Base-by-base conservation (phyloP, 257 asterid genomes). In the Coffea canephora region DNA sequence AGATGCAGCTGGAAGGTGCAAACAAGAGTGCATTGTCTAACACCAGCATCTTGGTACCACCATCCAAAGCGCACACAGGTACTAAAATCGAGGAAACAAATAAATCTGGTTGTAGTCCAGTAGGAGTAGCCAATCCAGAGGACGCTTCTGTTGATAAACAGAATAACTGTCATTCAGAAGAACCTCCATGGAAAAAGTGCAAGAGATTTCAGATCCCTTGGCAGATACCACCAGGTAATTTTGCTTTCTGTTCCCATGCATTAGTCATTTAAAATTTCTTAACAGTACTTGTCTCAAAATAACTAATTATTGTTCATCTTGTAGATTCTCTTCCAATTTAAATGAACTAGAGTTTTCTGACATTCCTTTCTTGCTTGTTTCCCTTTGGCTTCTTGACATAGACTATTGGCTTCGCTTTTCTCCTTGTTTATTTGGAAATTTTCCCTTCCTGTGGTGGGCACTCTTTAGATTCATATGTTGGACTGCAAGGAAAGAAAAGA, bases 221-320 rank as follows among this genome's bases (percentile, higher is more conserved):
- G 99, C 69, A 41, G 86, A 82, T 77, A 76, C 99, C 99, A 55
- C 89, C 90, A 86, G 99, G 99, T 96, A 89, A 86, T 82, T 87
- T 82, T 69, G 78, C 73, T 70, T 55, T n/a, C 14, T 55, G 43
- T 59, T 65, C 34, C 78, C 34, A 1, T 23, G 46, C 7, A 43
- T 62, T 62, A 19, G 3, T 15, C 71, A 45, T 76, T n/a, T 74
- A 57, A 25, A 36, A 75, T 77, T 79, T 83, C 73, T 71, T 78
- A 55, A 79, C 48, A 77, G 52, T 76, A 71, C 39, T 21, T 19
- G 69, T 65, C 55, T 65, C 18, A 34, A 75, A 27, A 74, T 5
- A 31, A 27, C 49, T 48, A 36, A 4, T 6, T 6, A 19, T 57
- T 4, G 49, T n/a, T 50, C 27, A 21, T 25, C 25, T 74, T 74